Evolutionary conservation across 306 rosid species (phyloP), one percentile per base, ranked within the genome.

Genomic region (Cucumis cinereus): DNA sequence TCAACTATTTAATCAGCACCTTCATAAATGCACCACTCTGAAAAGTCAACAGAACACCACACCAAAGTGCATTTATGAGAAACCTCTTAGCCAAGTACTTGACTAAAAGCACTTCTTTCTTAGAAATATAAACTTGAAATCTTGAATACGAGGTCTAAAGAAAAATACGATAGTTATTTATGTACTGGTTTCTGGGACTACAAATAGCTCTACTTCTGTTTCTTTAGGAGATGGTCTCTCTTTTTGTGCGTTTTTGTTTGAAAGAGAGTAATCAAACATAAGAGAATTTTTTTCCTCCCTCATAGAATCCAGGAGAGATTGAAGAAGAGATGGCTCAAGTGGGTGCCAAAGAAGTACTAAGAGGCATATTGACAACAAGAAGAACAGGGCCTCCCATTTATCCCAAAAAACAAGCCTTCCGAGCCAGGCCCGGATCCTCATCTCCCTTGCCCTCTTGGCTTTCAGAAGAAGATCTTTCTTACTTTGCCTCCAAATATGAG

Each of bases 371-470:
- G 7, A 87, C 91, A 14, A 83, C 73, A 70, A 82, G 88, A 8
- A 82, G 70, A 28, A 81, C 89, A 13, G 91, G 82, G n/a, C 96
- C 97, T 19, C 85, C 87, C 59, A 78, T 54, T 83, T 58, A 88
- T 4, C 92, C 90, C 1, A 82, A 87, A 81, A 88, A 87, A 17
- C 78, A 84, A 41, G 77, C 77, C 2, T 90, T 92, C 63, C 86
- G 73, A 50, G 77, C 73, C 28, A 45, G 86, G 28, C 8, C 4
- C 13, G 87, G 80, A 78, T 19, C 89, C 71, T 82, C 88, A 57
- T 75, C 82, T 10, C 62, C 8, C 41, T 70, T 90, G 76, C 96
- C 97, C 23, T 70, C 92, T 38, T 92, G 97, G 97, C 77, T 92
- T 41, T 84, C 89, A 6, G 90, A 90, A 89, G 80, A 88, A 79